Base-by-base conservation (phyloP, 1,284 basidiomycete species). In the Ceratobasidium sp. region DNA sequence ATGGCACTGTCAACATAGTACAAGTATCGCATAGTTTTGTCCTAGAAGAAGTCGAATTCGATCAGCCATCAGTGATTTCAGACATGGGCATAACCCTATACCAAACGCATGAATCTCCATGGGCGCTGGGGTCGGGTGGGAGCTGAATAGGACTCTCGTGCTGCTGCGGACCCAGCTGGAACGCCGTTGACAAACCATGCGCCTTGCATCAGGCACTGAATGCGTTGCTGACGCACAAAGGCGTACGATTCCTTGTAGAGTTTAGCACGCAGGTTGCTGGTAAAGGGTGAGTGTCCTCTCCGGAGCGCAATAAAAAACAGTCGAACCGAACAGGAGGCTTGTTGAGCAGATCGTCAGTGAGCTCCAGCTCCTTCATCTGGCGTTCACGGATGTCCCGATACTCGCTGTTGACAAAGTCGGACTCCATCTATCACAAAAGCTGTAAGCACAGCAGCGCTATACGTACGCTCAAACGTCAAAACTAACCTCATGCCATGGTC, bases 361-460 rank as follows among this genome's bases (percentile, higher is more conserved):
- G 86, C 79, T 97, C 96, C 19, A 98, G 86, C 81, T 98, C 92
- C 80, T 93, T 90, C 94, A 98, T 96, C 83, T 98, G 96, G 46
- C 94, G 85, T 79, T 97, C 95, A 61, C 96, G 87, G 13, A 98
- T 92, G 9, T 89, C 88, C 65, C 92, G 89, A 81, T 98, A 98
- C 79, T 96, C 94, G 75, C 88, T 90, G 65, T 93, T 90, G 31
- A 92, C 84, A 81, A 98, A 96, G 79, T 95, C 93, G 58, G 88
- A 87, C 80, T 95, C 93, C 27, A 69, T 58, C 66, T 69, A 54
- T 3, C 22, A 24, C 16, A n/a, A 24, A n/a, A 37, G n/a, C 27
- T 39, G 27, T 69, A 31, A 69, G 54, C 37, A 61, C 39, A 41
- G 27, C 24, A 7, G 2, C 34, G 6, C 2, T 5, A 16, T 1